Evolutionary conservation across 164 flowering plant species (phyloP).

Genomic region (Piper betle): DNA sequence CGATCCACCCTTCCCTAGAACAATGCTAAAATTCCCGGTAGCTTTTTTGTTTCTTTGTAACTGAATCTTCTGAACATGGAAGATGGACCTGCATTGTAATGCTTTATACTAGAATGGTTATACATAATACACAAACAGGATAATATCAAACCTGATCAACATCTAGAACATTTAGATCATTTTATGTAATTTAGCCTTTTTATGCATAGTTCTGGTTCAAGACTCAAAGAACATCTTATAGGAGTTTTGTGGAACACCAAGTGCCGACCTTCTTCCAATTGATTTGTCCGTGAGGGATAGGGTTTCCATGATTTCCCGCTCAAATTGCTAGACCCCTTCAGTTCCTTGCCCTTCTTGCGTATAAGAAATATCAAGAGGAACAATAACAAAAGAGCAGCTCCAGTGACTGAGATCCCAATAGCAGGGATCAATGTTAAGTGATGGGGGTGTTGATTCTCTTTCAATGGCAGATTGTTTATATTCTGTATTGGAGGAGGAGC

Average conservation of each 20-base stretch:
- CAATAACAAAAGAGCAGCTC: slow-evolving; percentile 44
- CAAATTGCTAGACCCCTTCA: slow-evolving; percentile 27
- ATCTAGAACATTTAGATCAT: background rate
- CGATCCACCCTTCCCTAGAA: slow-evolving; percentile 86
- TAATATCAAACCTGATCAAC: background rate
- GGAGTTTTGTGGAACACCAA: background rate
- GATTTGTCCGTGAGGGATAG: slow-evolving; percentile 29
- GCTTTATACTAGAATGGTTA: background rate
- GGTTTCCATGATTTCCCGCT: slow-evolving; percentile 30
- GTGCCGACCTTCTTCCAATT: slow-evolving; percentile 56
- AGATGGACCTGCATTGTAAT: slow-evolving; percentile 44
- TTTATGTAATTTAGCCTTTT: background rate
- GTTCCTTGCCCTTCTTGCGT: slow-evolving; percentile 58
- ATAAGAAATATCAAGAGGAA: slow-evolving; percentile 56
- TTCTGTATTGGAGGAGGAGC: slow-evolving; percentile 52
- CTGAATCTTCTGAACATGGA: slow-evolving; percentile 65
- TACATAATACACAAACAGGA: background rate
- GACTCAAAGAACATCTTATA: background rate
- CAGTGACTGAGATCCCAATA: slow-evolving; percentile 62
- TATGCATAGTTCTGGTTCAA: background rate
- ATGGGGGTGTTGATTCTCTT: slow-evolving; percentile 32
- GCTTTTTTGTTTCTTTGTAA: slow-evolving; percentile 83
- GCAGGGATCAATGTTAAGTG: slow-evolving; percentile 51
- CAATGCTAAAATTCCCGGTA: slow-evolving; percentile 59
- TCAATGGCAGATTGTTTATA: slow-evolving; percentile 15